These are phyloP conservation scores for Podaxis rugospora DNA, from an alignment of 768 basidiomycete species.

Conservation along the genomic window DNA sequence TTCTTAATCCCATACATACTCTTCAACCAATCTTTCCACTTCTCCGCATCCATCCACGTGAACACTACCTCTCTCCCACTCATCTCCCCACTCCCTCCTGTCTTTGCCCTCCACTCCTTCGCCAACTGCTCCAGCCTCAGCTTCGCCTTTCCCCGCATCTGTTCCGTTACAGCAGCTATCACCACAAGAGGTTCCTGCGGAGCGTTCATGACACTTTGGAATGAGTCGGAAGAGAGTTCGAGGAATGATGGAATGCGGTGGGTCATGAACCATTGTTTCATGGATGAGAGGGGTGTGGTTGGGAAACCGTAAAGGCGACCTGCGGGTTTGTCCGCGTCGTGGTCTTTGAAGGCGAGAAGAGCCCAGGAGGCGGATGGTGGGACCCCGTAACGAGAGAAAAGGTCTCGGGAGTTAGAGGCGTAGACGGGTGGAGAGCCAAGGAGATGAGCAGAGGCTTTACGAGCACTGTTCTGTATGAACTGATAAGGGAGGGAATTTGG, in stretches of 20 bases:
- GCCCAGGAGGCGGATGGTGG: conserved; percentile 44
- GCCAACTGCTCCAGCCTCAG: conserved; percentile 48
- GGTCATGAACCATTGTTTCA: conserved; percentile 54
- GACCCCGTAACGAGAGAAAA: conserved; percentile 33
- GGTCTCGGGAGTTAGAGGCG: conserved; percentile 31
- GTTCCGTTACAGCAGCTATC: conserved; percentile 49
- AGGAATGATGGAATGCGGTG: conserved; percentile 71
- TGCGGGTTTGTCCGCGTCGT: conserved; percentile 40
- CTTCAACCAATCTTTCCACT: conserved; percentile 88
- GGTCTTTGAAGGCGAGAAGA: conserved; percentile 66
- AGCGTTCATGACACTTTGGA: conserved; percentile 83
- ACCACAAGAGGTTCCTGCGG: conserved; percentile 74
- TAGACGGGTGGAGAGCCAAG: conserved; percentile 45
- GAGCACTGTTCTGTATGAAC: conserved; percentile 25
- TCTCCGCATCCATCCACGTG: conserved; percentile 82
- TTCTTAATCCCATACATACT: conserved; percentile 76
- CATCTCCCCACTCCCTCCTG: conserved; percentile 33
- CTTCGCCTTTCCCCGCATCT: conserved; percentile 35
- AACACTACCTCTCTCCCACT: conserved; percentile 67
- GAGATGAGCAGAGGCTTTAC: conserved; percentile 34
- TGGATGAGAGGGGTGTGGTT: conserved; percentile 22
- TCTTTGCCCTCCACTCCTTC: conserved; percentile 52
- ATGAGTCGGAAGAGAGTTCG: conserved; percentile 76
- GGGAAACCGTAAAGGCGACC: conserved; percentile 36
- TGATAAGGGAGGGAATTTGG: neutral